Evolutionary conservation across 2,329 filamentous ascomycete genomes (phyloP).

Genomic region (Cercospora brassicicola): DNA sequence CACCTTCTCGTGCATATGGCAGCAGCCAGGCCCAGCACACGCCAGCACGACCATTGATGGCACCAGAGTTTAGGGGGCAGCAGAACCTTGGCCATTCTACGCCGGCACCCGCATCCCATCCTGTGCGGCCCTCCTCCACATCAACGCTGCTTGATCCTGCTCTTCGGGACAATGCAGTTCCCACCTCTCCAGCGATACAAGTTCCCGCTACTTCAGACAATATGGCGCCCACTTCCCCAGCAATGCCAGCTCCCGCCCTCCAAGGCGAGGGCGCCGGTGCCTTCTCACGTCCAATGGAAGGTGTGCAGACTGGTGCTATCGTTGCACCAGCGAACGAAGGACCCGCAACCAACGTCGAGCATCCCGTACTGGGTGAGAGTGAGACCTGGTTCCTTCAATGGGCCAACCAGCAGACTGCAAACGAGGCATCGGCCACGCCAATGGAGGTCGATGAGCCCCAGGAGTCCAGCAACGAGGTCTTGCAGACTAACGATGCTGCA

Average conservation of each 20-base stretch:
- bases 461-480: background rate
- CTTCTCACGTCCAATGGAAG: background rate
- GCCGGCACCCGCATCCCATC: background rate
- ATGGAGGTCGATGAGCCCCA: background rate
- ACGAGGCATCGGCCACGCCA: background rate
- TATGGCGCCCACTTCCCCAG: background rate
- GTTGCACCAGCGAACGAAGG: background rate
- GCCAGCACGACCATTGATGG: background rate
- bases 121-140: background rate
- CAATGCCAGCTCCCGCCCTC: background rate
- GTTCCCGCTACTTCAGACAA: background rate
- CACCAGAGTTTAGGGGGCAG: background rate
- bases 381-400: background rate
- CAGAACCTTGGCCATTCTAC: background rate
- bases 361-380: background rate
- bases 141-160: background rate
- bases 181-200: background rate
- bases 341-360: background rate
- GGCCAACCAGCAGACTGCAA: background rate
- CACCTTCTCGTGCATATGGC: background rate
- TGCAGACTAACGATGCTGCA: background rate
- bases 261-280: background rate
- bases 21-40: background rate
- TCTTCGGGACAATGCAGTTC: background rate
- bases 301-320: background rate